Percentiles rank a stretch among this genome's conserved stretches.
Evolutionary conservation across 768 basidiomycete species (phyloP).

Genomic region (Candolleomyces efflorescens): DNA sequence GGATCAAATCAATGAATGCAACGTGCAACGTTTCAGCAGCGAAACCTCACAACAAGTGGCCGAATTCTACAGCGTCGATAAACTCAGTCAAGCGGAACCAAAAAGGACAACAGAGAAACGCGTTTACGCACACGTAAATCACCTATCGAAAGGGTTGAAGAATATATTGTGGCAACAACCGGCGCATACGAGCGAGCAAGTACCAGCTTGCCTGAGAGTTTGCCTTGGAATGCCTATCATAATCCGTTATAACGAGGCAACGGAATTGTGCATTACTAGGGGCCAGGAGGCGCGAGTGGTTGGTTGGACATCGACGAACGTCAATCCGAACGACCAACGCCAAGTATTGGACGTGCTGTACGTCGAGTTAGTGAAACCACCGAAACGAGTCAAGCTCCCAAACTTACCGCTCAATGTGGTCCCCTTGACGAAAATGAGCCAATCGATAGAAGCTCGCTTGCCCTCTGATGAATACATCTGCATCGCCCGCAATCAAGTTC

Average conservation of each 20-base stretch:
- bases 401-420: no score
- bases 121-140: background rate
- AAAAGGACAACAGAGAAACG: background rate
- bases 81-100: no score
- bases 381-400: background rate
- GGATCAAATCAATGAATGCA: constrained; percentile 33
- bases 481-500: no score
- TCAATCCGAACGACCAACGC: no score
- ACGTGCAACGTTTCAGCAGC: constrained; percentile 25
- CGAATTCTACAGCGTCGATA: constrained; percentile 17
- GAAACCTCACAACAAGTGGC: constrained; percentile 22
- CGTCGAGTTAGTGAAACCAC: no score
- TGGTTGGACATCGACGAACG: constrained; percentile 6
- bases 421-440: no score
- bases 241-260: constrained; percentile 17
- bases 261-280: constrained; percentile 10
- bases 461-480: no score
- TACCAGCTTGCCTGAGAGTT: constrained; percentile 17
- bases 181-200: background rate
- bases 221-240: constrained; percentile 20
- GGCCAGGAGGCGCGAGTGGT: constrained; percentile 13
- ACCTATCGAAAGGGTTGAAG: background rate
- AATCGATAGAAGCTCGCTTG: no score
- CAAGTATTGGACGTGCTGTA: background rate
- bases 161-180: background rate